These are phyloP conservation scores for Komagataella phaffii DNA, from an alignment of 805 yeast genomes.

Conservation along the genomic window DNA sequence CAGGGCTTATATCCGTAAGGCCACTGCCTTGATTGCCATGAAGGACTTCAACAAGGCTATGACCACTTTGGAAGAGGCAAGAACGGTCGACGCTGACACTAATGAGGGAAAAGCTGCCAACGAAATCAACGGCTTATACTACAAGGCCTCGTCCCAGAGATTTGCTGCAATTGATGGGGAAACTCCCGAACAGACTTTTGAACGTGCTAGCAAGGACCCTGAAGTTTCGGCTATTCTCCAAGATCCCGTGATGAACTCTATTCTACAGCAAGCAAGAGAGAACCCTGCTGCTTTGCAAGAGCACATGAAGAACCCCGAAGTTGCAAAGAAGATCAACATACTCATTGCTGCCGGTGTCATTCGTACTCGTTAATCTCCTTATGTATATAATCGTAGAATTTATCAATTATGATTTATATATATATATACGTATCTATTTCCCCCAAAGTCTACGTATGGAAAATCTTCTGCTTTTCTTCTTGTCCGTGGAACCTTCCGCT, in stretches of 20 bases:
- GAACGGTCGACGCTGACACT: slow-evolving; percentile 54
- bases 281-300: slow-evolving; percentile 96
- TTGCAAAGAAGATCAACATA: slow-evolving; percentile 73
- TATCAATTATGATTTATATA: background rate
- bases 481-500: background rate
- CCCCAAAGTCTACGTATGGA: background rate
- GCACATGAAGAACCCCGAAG: slow-evolving; percentile 94
- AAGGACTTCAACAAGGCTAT: slow-evolving; percentile 73
- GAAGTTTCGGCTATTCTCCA: slow-evolving; percentile 80
- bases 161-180: slow-evolving; percentile 78
- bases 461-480: background rate
- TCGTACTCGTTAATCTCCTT: slow-evolving; percentile 50
- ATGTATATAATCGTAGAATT: background rate
- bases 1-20: slow-evolving; percentile 95
- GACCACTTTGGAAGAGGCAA: slow-evolving; percentile 71
- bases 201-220: slow-evolving; percentile 85
- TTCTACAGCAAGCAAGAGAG: slow-evolving; percentile 83
- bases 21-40: slow-evolving; percentile 84
- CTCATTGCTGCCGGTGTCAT: slow-evolving; percentile 95
- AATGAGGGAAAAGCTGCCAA: slow-evolving; percentile 42
- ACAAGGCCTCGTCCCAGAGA: slow-evolving; percentile 68
- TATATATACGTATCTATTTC: background rate
- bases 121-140: slow-evolving; percentile 74
- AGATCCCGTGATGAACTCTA: slow-evolving; percentile 94
- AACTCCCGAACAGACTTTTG: slow-evolving; percentile 89